These are phyloP conservation scores for Aspergillus niger DNA, from an alignment of 2,329 filamentous ascomycete species.

Conservation along the genomic window DNA sequence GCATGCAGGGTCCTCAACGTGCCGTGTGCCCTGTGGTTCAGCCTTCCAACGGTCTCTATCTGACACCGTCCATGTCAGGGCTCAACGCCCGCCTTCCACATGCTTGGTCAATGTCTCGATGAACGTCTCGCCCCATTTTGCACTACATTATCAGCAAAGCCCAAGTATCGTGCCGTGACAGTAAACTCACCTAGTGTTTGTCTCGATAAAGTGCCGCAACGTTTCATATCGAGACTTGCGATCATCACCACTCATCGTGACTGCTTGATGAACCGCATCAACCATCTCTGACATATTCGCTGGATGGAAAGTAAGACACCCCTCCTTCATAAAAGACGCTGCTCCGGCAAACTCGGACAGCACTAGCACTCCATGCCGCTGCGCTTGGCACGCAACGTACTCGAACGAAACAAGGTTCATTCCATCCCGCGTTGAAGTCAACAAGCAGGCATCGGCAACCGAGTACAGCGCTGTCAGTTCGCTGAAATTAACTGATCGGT, in stretches of 20 bases:
- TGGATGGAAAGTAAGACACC: constrained; percentile 86
- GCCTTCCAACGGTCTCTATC: too few species aligned
- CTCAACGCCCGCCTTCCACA: not conserved
- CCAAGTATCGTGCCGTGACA: not conserved
- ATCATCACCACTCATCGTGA: constrained; percentile 83
- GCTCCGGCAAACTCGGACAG: constrained; percentile 95
- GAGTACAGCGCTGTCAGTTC: constrained; percentile 92
- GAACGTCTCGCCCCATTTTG: constrained; percentile 37
- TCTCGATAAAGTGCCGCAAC: constrained; percentile 84
- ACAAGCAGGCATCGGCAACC: constrained; percentile 82
- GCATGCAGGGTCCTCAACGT: too few species aligned
- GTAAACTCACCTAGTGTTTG: constrained; percentile 71
- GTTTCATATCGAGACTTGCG: constrained; percentile 79
- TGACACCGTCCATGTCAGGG: too few species aligned
- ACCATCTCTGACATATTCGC: constrained; percentile 94
- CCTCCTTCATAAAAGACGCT: constrained; percentile 78
- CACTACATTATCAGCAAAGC: constrained; percentile 21
- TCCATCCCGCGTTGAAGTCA: constrained; percentile 86
- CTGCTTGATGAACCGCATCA: constrained; percentile 80
- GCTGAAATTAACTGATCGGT: constrained; percentile 89
- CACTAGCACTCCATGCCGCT: constrained; percentile 86
- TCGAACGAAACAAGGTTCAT: constrained; percentile 98
- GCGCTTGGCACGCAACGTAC: constrained; percentile 87
- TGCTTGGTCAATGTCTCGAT: constrained; percentile 17
- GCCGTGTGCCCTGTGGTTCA: too few species aligned